These are phyloP conservation scores for Boeremia exigua DNA, from an alignment of 2,329 filamentous ascomycete species.

Conservation along the genomic window DNA sequence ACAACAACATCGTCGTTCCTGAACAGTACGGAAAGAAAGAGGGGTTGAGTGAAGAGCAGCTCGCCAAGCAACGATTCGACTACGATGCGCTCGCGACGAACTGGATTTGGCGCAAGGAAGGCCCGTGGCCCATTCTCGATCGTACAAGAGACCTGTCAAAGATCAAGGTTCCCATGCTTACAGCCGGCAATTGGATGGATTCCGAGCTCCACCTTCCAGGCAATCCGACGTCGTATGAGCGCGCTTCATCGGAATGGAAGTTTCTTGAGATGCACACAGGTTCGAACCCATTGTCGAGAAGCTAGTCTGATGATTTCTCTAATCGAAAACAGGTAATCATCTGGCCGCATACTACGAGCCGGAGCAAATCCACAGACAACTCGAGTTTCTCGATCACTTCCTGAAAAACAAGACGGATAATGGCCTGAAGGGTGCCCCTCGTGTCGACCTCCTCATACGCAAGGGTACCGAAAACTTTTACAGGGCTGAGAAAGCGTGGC, in stretches of 20 bases:
- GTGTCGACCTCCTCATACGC: background rate
- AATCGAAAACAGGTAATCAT: background rate
- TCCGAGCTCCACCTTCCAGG: constrained; percentile 3
- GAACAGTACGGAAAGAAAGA: background rate
- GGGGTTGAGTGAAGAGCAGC: background rate
- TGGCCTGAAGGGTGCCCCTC: background rate
- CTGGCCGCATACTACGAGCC: background rate
- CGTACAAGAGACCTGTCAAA: background rate
- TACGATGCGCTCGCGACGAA: background rate
- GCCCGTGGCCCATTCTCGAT: background rate
- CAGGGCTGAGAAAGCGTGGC: background rate
- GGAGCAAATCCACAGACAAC: background rate
- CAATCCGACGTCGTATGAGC: background rate
- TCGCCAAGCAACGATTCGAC: background rate
- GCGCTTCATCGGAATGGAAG: background rate
- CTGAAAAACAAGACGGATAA: background rate
- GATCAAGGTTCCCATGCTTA: constrained; percentile 2
- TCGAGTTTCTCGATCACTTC: background rate
- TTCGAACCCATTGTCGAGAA: background rate
- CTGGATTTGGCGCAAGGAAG: background rate
- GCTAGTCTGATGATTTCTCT: background rate
- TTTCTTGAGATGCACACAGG: background rate
- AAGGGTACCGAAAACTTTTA: background rate
- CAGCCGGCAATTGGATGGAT: constrained; percentile 1
- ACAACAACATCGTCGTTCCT: constrained; percentile 1